Conservation (phyloP, 108 stramenopile genomes). For the Fragilaria crotonensis region DNA sequence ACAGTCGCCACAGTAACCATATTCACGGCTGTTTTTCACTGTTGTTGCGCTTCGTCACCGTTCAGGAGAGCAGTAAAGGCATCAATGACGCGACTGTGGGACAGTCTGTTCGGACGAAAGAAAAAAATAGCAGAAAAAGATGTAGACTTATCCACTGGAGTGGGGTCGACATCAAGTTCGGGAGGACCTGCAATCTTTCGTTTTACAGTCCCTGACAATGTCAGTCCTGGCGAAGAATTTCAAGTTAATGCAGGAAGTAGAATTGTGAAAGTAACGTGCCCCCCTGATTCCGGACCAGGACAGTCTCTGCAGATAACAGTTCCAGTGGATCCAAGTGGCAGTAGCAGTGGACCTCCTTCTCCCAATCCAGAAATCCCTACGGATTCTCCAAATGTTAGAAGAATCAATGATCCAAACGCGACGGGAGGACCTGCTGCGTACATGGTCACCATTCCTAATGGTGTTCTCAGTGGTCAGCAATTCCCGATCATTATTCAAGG, state of each 20-base stretch:
- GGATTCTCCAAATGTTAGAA: conserved; percentile 57
- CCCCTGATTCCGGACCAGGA: conserved; percentile 47
- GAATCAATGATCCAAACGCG: conserved; percentile 21
- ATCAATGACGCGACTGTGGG: no score
- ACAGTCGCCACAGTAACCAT: no score
- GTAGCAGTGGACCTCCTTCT: background rate
- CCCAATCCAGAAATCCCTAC: conserved; percentile 10
- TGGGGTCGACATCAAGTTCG: conserved; percentile 3
- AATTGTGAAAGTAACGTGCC: conserved; percentile 67
- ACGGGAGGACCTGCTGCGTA: conserved; percentile 59
- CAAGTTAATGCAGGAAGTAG: conserved; percentile 66
- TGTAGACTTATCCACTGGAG: no score
- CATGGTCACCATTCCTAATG: conserved; percentile 83
- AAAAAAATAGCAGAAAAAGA: no score
- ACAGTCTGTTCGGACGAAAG: no score
- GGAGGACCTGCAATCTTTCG: conserved; percentile 46
- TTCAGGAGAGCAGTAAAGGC: no score
- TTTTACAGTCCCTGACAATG: conserved; percentile 61
- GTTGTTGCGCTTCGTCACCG: no score
- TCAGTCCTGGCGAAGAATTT: conserved; percentile 76
- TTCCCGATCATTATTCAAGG: conserved; percentile 79
- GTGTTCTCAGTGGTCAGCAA: conserved; percentile 51
- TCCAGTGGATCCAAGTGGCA: conserved; percentile 21
- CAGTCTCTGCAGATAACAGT: conserved; percentile 72
- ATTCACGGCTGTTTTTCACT: no score